A percentile compares a stretch with the other conserved stretches of the same genome.
These are phyloP conservation scores for Fusarium sterilihyphosum DNA, from an alignment of 2,329 filamentous ascomycete genomes.

Conservation along the genomic window DNA sequence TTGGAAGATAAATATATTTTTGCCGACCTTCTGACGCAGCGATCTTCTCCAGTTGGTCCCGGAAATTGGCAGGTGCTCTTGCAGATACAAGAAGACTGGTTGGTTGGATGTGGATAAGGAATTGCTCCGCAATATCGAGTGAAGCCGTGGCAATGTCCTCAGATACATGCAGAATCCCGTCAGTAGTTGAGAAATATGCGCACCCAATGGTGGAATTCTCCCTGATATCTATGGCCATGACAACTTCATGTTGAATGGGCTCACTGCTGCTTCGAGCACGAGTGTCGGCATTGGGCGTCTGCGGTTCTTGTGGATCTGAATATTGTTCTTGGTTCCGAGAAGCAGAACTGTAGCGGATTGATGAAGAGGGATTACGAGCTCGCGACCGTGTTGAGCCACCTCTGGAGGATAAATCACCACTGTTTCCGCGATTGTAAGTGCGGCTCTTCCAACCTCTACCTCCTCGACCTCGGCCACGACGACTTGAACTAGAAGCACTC, in stretches of 20 bases:
- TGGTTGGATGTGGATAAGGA: slow-evolving; percentile 64
- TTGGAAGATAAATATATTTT: neutral
- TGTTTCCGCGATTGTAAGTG: neutral
- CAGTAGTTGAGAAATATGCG: slow-evolving; percentile 79
- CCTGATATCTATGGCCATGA: slow-evolving; percentile 83
- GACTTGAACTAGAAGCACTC: slow-evolving; percentile 6
- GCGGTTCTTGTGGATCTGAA: neutral
- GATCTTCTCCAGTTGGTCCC: slow-evolving; percentile 43
- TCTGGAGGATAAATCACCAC: slow-evolving; percentile 11
- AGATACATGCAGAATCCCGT: slow-evolving; percentile 78
- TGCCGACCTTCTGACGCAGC: slow-evolving; percentile 20
- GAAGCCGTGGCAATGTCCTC: slow-evolving; percentile 78
- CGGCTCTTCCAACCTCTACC: slow-evolving; percentile 1
- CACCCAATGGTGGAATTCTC: slow-evolving; percentile 80
- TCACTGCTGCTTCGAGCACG: slow-evolving; percentile 16
- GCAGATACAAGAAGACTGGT: slow-evolving; percentile 64
- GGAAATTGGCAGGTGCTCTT: slow-evolving; percentile 55
- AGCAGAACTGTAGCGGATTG: neutral
- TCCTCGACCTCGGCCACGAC: slow-evolving; percentile 13
- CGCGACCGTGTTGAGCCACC: neutral
- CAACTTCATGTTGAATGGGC: slow-evolving; percentile 61
- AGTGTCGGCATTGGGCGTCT: neutral
- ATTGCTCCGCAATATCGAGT: slow-evolving; percentile 73
- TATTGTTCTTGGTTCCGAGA: neutral
- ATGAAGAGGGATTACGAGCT: neutral